phyloP scores from a whole-genome alignment of 139 green algal species.

The Chlorella sp. region DNA sequence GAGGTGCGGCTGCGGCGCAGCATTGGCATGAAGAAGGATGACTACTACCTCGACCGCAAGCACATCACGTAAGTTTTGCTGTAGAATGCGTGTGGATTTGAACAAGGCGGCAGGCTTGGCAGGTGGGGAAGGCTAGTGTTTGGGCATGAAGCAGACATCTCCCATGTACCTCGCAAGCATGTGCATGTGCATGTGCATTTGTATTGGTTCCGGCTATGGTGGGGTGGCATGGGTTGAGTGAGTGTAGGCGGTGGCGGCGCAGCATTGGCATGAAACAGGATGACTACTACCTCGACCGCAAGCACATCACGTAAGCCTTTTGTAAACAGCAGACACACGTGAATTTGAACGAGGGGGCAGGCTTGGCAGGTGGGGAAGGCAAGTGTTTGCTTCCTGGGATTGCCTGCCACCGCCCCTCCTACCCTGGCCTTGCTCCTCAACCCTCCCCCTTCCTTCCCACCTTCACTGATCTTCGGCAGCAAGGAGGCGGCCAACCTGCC shows the following conservation, averaged over 20 bases:
- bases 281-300: slow-evolving; percentile 96
- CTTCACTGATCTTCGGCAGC: neutral
- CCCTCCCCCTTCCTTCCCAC: neutral
- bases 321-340: too few relatives aligned
- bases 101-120: neutral
- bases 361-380: neutral
- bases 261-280: slow-evolving; percentile 96
- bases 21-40: slow-evolving; percentile 96
- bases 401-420: too few relatives aligned
- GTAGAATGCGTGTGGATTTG: too few relatives aligned
- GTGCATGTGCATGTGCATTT: too few relatives aligned
- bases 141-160: neutral
- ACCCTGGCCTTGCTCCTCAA: neutral
- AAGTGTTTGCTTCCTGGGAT: too few relatives aligned
- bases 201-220: too few relatives aligned
- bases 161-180: neutral
- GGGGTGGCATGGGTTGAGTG: too few relatives aligned
- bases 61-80: slow-evolving; percentile 77
- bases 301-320: slow-evolving; percentile 83
- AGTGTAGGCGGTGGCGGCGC: slow-evolving; percentile 84
- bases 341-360: neutral
- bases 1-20: slow-evolving; percentile 93
- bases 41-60: slow-evolving; percentile 96
- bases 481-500: neutral
- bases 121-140: neutral